phyloP scores from a whole-genome alignment of 257 asterid species.

The Solanum tacnaense region DNA sequence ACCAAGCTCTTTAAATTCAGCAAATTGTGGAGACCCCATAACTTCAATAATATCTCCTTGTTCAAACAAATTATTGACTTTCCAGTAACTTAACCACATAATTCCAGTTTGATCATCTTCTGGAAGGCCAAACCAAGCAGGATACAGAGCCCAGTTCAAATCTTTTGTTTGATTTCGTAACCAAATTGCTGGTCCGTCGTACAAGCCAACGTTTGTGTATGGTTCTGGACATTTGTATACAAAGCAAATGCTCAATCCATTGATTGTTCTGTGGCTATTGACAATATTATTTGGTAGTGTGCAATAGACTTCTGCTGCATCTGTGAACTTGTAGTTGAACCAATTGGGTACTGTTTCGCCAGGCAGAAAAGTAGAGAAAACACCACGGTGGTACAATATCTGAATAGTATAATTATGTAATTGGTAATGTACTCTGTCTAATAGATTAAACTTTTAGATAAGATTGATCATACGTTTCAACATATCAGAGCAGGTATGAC shows the following conservation, averaged over 20 bases:
- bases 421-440: accelerated
- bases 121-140: not conserved
- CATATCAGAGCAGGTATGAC: not conserved
- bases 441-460: not conserved
- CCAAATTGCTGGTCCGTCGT: not conserved
- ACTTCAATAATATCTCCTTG: not conserved
- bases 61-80: not conserved
- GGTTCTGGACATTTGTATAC: not conserved
- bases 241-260: not conserved
- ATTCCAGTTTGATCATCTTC: not conserved
- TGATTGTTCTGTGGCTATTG: not conserved
- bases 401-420: not conserved
- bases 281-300: not conserved
- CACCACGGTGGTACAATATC: not conserved
- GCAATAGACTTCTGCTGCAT: not conserved
- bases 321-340: not conserved
- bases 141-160: not conserved
- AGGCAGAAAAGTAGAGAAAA: not conserved
- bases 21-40: not conserved
- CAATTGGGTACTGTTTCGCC: not conserved
- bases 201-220: not conserved
- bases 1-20: not conserved
- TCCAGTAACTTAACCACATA: constrained; percentile 1
- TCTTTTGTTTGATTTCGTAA: not conserved
- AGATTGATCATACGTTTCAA: not conserved